These are phyloP conservation scores for Podaxis mareebaensis DNA, from an alignment of 768 basidiomycete species.

Conservation along the genomic window DNA sequence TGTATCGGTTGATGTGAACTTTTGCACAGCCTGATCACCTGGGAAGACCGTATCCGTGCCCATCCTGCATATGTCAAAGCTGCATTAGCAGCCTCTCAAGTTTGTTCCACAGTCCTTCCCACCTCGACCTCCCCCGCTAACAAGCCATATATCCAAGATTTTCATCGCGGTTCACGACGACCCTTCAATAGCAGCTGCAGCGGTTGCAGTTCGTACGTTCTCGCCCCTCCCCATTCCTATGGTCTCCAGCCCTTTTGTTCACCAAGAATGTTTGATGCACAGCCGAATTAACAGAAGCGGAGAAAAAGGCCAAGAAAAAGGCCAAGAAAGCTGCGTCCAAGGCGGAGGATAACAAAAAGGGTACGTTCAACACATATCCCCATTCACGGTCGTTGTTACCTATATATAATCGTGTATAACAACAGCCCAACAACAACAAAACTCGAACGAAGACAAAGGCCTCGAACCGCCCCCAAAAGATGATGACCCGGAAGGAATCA, in stretches of 20 bases:
- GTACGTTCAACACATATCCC: conserved; percentile 33
- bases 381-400: conserved; percentile 4
- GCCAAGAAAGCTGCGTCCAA: conserved; percentile 77
- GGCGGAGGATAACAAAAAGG: conserved; percentile 65
- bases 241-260: neutral
- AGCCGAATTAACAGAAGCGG: conserved; percentile 56
- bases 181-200: conserved; percentile 54
- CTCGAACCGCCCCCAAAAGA: conserved; percentile 65
- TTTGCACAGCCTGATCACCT: conserved; percentile 63
- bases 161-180: conserved; percentile 72
- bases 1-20: neutral
- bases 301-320: conserved; percentile 85
- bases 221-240: neutral
- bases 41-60: conserved; percentile 79
- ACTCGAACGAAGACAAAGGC: conserved; percentile 67
- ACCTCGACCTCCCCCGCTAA: conserved; percentile 9
- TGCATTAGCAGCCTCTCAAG: conserved; percentile 69
- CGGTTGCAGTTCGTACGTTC: conserved; percentile 38
- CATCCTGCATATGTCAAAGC: conserved; percentile 77
- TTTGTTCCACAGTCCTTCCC: conserved; percentile 28
- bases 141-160: conserved; percentile 48
- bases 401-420: neutral
- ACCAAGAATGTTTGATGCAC: neutral
- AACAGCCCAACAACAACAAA: conserved; percentile 32
- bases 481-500: conserved; percentile 82